Percentiles rank a stretch among this genome's conserved stretches.
These are phyloP conservation scores for Rhypophila decipiens DNA, from an alignment of 495 filamentous ascomycete genomes.

Conservation along the genomic window DNA sequence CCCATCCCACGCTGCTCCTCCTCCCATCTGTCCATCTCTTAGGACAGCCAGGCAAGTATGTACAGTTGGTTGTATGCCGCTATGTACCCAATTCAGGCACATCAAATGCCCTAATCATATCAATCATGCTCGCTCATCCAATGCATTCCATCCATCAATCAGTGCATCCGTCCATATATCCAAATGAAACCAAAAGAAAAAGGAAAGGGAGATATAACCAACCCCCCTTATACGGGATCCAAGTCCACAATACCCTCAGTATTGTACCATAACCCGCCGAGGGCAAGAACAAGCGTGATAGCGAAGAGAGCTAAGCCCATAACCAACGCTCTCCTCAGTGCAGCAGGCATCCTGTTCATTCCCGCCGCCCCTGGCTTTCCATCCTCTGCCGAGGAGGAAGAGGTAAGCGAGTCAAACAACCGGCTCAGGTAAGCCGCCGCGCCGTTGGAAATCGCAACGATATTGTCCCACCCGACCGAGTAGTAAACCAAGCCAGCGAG, in stretches of 20 bases:
- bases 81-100: too few species aligned
- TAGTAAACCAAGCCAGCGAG: constrained; percentile 60
- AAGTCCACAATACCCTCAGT: too few species aligned
- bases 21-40: not conserved
- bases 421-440: constrained; percentile 58
- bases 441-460: constrained; percentile 52
- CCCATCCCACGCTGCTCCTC: too few species aligned
- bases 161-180: too few species aligned
- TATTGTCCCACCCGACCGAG: constrained; percentile 60
- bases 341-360: constrained; percentile 43
- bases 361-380: not conserved
- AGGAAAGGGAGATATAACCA: too few species aligned
- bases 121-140: too few species aligned
- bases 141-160: too few species aligned
- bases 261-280: constrained; percentile 12
- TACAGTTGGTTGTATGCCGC: not conserved
- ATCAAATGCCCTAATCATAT: too few species aligned
- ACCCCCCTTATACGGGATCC: too few species aligned
- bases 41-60: too few species aligned
- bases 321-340: constrained; percentile 59
- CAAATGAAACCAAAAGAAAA: too few species aligned
- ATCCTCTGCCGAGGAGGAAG: constrained; percentile 30
- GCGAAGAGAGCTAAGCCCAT: constrained; percentile 48
- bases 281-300: constrained; percentile 50
- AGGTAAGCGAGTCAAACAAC: constrained; percentile 36